Percentiles rank a stretch among this genome's conserved stretches.
Conservation (phyloP, 2,329 filamentous ascomycete species). For the Chaetomium olivaceum region DNA sequence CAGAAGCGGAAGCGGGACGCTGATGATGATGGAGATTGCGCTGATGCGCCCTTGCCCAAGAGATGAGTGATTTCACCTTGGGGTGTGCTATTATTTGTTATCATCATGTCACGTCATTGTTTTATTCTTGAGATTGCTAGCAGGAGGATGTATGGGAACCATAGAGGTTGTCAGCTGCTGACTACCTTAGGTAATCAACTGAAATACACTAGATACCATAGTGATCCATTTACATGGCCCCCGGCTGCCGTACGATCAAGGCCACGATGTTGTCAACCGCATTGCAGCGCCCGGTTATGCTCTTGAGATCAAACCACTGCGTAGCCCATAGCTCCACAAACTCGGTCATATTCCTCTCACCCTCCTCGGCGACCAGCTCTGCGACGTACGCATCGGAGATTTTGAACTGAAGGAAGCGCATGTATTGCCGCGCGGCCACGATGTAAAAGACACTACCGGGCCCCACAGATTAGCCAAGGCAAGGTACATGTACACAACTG, state of each 20-base stretch:
- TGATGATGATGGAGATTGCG: neutral
- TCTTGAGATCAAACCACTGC: neutral
- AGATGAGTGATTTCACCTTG: neutral
- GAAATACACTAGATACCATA: too few species aligned
- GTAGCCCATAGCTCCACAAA: neutral
- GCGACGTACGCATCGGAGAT: neutral
- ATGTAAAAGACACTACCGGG: neutral
- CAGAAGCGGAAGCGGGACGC: neutral
- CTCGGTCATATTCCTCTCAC: neutral
- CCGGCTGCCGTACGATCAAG: neutral
- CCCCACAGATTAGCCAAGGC: neutral
- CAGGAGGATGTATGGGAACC: too few species aligned
- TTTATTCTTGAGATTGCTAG: too few species aligned
- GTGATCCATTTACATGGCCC: neutral
- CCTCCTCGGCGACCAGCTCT: neutral
- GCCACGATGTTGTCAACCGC: constrained; percentile 1
- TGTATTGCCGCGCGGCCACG: neutral
- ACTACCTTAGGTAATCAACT: neutral
- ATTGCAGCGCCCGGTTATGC: neutral
- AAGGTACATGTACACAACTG: neutral
- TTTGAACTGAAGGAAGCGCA: constrained; percentile 1
- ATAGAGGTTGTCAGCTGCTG: neutral
- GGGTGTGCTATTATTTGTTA: too few species aligned
- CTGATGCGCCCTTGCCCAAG: neutral
- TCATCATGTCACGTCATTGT: too few species aligned